A percentile compares a stretch with the other conserved stretches of the same genome.
Evolutionary conservation across 2,329 filamentous ascomycete species (phyloP).

Genomic region (Alternaria postmessia): DNA sequence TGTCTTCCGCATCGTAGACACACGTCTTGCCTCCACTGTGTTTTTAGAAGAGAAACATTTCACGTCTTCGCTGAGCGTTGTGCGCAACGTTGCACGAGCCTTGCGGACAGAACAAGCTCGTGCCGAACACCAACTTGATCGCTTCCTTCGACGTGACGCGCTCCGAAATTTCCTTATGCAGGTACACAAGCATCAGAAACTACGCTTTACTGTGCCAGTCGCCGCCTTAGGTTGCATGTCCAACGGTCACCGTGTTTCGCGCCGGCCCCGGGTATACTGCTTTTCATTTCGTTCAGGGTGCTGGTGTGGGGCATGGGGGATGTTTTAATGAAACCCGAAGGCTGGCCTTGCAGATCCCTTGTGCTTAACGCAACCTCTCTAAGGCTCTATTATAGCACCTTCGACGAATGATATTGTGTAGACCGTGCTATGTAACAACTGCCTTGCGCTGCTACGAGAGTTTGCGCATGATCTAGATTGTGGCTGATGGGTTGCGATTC

Average conservation of each 20-base stretch:
- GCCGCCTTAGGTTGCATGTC: constrained; percentile 12
- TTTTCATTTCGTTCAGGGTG: constrained; percentile 21
- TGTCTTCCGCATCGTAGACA: background rate
- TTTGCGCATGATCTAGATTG: constrained; percentile 6
- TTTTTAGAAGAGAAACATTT: background rate
- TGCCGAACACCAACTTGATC: constrained; percentile 1
- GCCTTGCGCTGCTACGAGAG: background rate
- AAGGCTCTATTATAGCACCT: background rate
- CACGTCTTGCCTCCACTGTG: background rate
- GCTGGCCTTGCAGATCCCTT: constrained; percentile 21
- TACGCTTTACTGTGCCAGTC: constrained; percentile 23
- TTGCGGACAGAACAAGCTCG: constrained; percentile 6
- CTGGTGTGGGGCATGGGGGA: constrained; percentile 13
- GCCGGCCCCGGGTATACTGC: constrained; percentile 9
- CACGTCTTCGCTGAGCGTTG: background rate
- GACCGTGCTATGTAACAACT: background rate
- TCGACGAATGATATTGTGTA: constrained; percentile 19
- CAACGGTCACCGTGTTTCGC: constrained; percentile 10
- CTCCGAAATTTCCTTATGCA: constrained; percentile 8
- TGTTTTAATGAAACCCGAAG: constrained; percentile 24
- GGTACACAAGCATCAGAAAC: background rate
- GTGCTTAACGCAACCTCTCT: constrained; percentile 32
- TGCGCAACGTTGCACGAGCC: constrained; percentile 11
- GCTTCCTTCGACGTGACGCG: background rate
- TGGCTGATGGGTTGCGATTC: background rate